Evolutionary conservation across 73 alveolate species (phyloP).

Genomic region (Paraurostyla sp.): DNA sequence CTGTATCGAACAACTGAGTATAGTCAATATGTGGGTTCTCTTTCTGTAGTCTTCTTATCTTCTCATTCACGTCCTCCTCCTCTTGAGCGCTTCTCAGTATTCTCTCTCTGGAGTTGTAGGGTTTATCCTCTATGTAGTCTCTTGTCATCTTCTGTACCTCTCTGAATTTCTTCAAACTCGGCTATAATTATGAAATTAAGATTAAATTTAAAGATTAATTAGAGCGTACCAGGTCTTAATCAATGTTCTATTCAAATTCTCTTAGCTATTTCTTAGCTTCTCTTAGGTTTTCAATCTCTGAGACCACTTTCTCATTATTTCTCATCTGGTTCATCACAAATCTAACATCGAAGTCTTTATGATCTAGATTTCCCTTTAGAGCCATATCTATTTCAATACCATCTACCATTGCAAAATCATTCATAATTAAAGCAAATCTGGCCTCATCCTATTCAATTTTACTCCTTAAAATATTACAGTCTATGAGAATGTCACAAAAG

Average conservation of each 20-base stretch:
- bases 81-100: constrained; percentile 19
- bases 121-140: background rate
- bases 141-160: constrained; percentile 4
- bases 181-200: too few relatives aligned
- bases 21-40: constrained; percentile 41
- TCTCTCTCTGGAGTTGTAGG: background rate
- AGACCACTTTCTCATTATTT: constrained; percentile 10
- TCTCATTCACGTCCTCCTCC: constrained; percentile 38
- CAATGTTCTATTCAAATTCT: constrained; percentile 40
- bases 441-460: constrained; percentile 56
- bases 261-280: constrained; percentile 33
- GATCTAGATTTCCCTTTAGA: constrained; percentile 43
- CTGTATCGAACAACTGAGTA: constrained; percentile 57
- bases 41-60: constrained; percentile 28
- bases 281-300: constrained; percentile 32
- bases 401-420: background rate
- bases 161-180: background rate
- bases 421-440: background rate
- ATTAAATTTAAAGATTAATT: too few relatives aligned
- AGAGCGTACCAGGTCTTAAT: constrained; percentile 21
- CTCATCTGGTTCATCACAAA: constrained; percentile 28
- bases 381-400: background rate
- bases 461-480: background rate
- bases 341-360: constrained; percentile 45
- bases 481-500: constrained; percentile 63